Evolutionary conservation across 2,329 filamentous ascomycete species (phyloP).

Genomic region (Botrytis squamosa): DNA sequence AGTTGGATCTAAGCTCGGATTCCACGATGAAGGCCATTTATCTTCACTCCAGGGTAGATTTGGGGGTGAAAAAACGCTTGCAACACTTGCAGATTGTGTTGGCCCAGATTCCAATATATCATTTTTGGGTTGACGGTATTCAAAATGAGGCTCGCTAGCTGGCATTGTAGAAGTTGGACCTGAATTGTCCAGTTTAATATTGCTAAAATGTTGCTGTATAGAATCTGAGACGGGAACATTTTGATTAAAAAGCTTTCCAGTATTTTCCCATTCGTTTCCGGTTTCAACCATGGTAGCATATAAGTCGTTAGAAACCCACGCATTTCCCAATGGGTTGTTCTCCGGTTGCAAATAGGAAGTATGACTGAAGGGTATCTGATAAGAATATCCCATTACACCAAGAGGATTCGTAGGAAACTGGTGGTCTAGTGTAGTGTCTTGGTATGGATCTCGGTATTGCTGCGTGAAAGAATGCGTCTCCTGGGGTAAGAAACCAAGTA

Average conservation of each 20-base stretch:
- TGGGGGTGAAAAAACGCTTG: constrained; percentile 25
- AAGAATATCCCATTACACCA: background rate
- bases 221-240: constrained; percentile 13
- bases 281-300: constrained; percentile 33
- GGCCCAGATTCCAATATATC: background rate
- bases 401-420: constrained; percentile 7
- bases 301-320: constrained; percentile 33
- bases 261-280: constrained; percentile 27
- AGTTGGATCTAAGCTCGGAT: constrained; percentile 23
- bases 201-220: background rate
- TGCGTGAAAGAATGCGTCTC: background rate
- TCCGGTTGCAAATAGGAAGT: constrained; percentile 18
- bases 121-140: constrained; percentile 1
- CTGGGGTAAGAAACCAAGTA: background rate
- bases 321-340: constrained; percentile 17
- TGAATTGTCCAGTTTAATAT: constrained; percentile 2
- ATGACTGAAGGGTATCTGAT: background rate
- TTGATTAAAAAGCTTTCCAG: constrained; percentile 19
- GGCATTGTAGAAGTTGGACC: background rate
- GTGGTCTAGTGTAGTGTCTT: background rate
- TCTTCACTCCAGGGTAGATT: constrained; percentile 31
- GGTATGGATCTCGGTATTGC: constrained; percentile 9
- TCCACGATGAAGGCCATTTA: constrained; percentile 33
- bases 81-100: constrained; percentile 15
- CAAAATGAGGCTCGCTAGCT: background rate